Evolutionary conservation across 225 moss, liverwort and hornwort genomes (phyloP).

Genomic region (Lunularia cruciata): DNA sequence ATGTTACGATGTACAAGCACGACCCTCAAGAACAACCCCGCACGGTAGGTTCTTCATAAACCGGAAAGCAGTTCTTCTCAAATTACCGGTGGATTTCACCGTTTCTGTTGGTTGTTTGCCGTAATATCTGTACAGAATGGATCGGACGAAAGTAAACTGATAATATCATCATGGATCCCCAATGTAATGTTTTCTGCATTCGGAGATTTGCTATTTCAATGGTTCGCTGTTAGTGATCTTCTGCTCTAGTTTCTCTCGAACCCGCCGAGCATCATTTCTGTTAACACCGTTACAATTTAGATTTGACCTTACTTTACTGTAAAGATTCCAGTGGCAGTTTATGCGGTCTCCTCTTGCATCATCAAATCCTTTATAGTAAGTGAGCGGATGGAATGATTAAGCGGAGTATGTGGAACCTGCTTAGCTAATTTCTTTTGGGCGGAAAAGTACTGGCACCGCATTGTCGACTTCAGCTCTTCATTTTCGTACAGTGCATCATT

Average conservation of each 20-base stretch:
- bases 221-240: neutral
- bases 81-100: neutral
- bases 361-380: too few species aligned
- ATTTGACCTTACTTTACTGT: too few species aligned
- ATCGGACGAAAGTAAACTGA: neutral
- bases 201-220: neutral
- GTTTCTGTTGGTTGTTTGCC: neutral
- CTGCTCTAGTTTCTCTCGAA: neutral
- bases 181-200: neutral
- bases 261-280: neutral
- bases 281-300: constrained; percentile 6
- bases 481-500: too few species aligned
- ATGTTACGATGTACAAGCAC: constrained; percentile 68
- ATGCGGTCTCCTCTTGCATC: too few species aligned
- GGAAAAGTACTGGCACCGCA: too few species aligned
- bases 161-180: neutral
- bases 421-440: too few species aligned
- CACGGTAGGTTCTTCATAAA: constrained; percentile 38
- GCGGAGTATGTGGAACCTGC: too few species aligned
- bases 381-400: too few species aligned
- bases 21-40: constrained; percentile 56
- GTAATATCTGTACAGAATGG: neutral
- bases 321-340: too few species aligned
- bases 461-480: too few species aligned
- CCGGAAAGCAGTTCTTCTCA: neutral